Base-by-base conservation (phyloP, 805 yeast species). In the Starmerella kuoi region DNA sequence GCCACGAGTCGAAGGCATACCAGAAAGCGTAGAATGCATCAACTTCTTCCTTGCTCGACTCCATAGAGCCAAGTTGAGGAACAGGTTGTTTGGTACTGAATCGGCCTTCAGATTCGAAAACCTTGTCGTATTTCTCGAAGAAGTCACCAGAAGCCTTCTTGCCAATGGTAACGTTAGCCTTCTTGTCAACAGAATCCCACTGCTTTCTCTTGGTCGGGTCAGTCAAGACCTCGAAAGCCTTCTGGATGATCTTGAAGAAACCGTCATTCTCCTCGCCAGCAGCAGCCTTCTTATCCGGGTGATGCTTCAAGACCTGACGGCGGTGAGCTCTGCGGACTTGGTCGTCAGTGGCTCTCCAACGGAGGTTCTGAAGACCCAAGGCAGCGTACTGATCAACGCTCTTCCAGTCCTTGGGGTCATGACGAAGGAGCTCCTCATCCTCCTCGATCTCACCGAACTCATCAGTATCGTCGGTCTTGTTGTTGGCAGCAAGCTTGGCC, bases 381-480 rank as follows among this genome's bases (percentile, higher is more conserved):
- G 91, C 97, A 42, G 94, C 94, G 59, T 91, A 91, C 66, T 91
- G 80, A 65, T 91, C 96, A 53, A 91, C 94, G 41, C 79, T 68
- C 68, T 91, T 91, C 98, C 98, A 91, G 61, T 91, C 95, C 73
- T 94, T 81, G 60, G 98, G 95, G 62, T 91, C 97, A 58, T 83
- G 93, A 25, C 72, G 66, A 55, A 91, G 74, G 65, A 88, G 70
- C 45, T 77, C 85, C 52, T 78, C 87, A 50, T 76, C 80, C 57
- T 86, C 93, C 24, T 79, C 73, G 52, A 70, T 65, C 42, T 75
- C 82, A 23, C 35, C 54, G 24, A 50, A 40, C 33, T 60, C 65
- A 43, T 56, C 66, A 51, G 61, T 70, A 40, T 61, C 62, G 23
- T 37, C 53, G 46, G 72, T 75, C 54, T 73, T 79, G 55, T 82